A percentile compares a stretch with the other conserved stretches of the same genome.
phyloP scores from a whole-genome alignment of 2,329 filamentous ascomycete genomes.

The Diaporthe australafricana region DNA sequence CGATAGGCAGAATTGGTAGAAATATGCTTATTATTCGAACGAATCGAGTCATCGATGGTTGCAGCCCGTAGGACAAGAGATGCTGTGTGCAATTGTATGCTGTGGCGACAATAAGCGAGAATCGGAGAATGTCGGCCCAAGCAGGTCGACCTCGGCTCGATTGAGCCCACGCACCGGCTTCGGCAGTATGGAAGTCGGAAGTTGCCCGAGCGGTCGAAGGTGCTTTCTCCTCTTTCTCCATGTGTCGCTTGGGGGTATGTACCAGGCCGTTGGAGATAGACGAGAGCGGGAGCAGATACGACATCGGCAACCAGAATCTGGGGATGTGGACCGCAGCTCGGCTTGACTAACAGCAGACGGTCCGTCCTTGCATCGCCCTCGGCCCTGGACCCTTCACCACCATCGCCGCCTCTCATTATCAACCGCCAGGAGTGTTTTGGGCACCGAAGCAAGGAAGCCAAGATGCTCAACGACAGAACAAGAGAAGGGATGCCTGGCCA shows the following conservation, averaged over 20 bases:
- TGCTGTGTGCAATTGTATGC: not conserved
- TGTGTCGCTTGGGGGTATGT: slow-evolving; percentile 4
- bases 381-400: not conserved
- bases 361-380: not conserved
- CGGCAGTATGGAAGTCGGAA: slow-evolving; percentile 36
- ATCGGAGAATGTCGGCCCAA: slow-evolving; percentile 31
- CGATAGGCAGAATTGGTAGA: slow-evolving; percentile 31
- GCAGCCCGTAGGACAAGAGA: not conserved
- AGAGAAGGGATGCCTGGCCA: not conserved
- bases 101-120: slow-evolving; percentile 1
- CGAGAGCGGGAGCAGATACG: slow-evolving; percentile 30
- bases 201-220: slow-evolving; percentile 12
- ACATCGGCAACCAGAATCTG: slow-evolving; percentile 35
- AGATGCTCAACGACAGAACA: not conserved
- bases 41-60: not conserved
- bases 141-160: slow-evolving; percentile 32
- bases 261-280: slow-evolving; percentile 16
- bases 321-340: slow-evolving; percentile 25
- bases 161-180: slow-evolving; percentile 12
- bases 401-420: not conserved
- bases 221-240: not conserved
- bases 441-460: not conserved
- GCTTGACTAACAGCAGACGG: not conserved
- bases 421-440: not conserved
- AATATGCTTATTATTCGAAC: slow-evolving; percentile 15